Base-by-base conservation (phyloP, 305 asterid species). In the Euphrasia arctica region DNA sequence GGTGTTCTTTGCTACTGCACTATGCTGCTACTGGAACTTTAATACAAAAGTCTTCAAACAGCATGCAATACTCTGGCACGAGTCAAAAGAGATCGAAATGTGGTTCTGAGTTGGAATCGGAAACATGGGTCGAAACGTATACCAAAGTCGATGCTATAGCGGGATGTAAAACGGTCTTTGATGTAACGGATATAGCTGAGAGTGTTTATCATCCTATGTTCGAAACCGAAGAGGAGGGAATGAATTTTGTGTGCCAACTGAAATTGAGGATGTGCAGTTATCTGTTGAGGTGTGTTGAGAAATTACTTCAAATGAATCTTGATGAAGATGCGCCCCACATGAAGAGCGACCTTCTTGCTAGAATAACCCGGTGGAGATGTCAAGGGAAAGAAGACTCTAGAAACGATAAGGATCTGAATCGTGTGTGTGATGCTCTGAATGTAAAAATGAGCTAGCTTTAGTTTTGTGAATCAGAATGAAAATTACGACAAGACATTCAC, bases 1-100 rank as follows among this genome's bases (percentile, higher is more conserved):
- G 77, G 48, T 84, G 90, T 69, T 86, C 85, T 11, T 59, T 82
- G 76, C 79, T 88, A 74, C 75, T 90, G 79, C 92, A 88, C 63
- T 88, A 79, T 70, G 86, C 91, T 74, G 86, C 89, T 51, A 82
- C 79, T 51, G 97, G 95, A 49, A 73, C 64, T 28, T 57, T 80
- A 10, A 12, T 47, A 49, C 62, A 47, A 45, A 77, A 69, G 62
- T 57, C 69, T 62, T 27, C 71, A 29, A 80, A 72, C 69, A 1
- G 43, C 9, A 57, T 52, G 58, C 77, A 72, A 70, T 52, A 61
- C 68, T 62, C 66, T 52, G 78, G 78, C 63, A 70, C 10, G 64
- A 73, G 74, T 71, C 76, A 67, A 47, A 76, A 64, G 70, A 68
- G 83, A 68, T 58, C 57, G 74, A 83, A 71, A 52, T 34, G 63